Evolutionary conservation across 768 basidiomycete genomes (phyloP), one percentile per base, ranked within the genome.

Genomic region (Mycena pura): DNA sequence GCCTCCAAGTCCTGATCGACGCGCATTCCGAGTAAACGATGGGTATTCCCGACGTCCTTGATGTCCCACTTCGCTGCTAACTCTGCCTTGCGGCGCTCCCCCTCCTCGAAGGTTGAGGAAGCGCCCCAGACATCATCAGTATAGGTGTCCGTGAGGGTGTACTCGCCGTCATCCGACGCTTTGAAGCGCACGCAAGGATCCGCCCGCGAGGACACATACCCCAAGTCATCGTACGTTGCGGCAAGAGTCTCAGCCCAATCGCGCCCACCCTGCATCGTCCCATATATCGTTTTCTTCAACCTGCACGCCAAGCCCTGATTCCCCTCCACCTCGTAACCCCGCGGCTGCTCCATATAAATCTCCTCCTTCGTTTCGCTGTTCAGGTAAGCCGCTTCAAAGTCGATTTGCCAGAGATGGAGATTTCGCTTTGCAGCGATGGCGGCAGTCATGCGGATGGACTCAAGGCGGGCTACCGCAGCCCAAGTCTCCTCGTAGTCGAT

Each of bases 321-420:
- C 4, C 52, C 41, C 17, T 11, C 1, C 14, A 31, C 39, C 31
- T 57, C 41, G 28, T 57, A 48, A 67, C 69, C n/a, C 34, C 54
- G 41, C 1, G 68, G 68, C 34, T 68, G 70, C 21, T 52, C 21
- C 72, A 73, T 73, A 32, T 68, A 71, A 47, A 73, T 57, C 21
- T 65, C 58, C 19, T 67, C 60, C 11, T 71, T 60, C 2, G 69
- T 55, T 1, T 64, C 55, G n/a, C 70, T 71, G 48, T 73, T 67
- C 0, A 73, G 66, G 54, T 69, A 73, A 1, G 66, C 70, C 2
- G 57, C 56, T 2, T 49, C 52, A 19, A 73, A 54, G 13, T 73
- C 70, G 13, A 73, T 29, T 22, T 54, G 51, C 15, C n/a, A 48
- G 6, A 50, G 38, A 3, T 27, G 14, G 5, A 64, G 59, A 3